Evolutionary conservation across 1,284 basidiomycete genomes (phyloP).

Genomic region (Blastosporella zonata): DNA sequence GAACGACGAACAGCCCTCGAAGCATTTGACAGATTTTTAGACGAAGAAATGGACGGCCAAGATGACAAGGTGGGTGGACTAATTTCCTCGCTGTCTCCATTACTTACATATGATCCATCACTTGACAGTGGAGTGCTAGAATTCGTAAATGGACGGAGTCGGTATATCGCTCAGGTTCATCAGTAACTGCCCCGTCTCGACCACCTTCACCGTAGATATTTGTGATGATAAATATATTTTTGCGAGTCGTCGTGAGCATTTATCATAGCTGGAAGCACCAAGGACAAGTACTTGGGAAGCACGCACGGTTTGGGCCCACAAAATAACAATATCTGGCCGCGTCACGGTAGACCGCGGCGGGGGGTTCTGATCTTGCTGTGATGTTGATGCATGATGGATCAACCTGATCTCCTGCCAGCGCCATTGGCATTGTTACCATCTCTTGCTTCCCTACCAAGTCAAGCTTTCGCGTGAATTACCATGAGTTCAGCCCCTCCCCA

Average conservation of each 20-base stretch:
- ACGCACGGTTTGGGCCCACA: no score
- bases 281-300: no score
- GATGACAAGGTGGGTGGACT: conserved; percentile 26
- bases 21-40: conserved; percentile 53
- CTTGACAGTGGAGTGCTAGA: conserved; percentile 22
- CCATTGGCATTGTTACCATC: conserved; percentile 6
- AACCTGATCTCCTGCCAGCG: background rate
- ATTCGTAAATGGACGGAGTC: conserved; percentile 35
- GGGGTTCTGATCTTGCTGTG: conserved; percentile 1
- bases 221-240: no score
- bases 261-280: no score
- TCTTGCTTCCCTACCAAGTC: conserved; percentile 18
- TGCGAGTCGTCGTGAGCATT: no score
- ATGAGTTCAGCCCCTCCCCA: conserved; percentile 17
- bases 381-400: conserved; percentile 10
- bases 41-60: conserved; percentile 37
- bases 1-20: conserved; percentile 50
- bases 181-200: conserved; percentile 2
- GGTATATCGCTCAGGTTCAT: conserved; percentile 25
- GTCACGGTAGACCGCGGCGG: no score
- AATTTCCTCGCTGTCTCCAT: background rate
- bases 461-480: conserved; percentile 5
- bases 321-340: no score
- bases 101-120: background rate
- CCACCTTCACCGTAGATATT: background rate